Evolutionary conservation across 2,329 filamentous ascomycete genomes (phyloP).

Genomic region (Pseudocercospora musae): DNA sequence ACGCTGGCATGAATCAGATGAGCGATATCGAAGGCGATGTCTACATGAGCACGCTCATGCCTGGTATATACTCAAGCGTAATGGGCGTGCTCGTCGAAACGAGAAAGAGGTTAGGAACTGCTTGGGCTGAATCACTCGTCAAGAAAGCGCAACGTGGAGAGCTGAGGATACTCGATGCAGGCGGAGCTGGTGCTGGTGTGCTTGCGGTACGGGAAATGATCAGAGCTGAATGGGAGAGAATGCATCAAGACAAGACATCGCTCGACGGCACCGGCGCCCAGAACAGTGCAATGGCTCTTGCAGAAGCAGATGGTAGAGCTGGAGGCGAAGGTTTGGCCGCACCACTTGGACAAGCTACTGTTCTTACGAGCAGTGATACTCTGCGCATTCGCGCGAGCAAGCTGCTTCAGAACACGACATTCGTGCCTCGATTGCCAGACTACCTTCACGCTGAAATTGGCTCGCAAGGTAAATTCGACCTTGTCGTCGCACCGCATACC

Average conservation of each 20-base stretch:
- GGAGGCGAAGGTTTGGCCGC: slow-evolving; percentile 42
- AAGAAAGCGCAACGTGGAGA: slow-evolving; percentile 52
- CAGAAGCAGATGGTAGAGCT: slow-evolving; percentile 34
- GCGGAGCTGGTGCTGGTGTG: slow-evolving; percentile 68
- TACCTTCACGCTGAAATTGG: slow-evolving; percentile 58
- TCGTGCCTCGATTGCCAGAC: slow-evolving; percentile 87
- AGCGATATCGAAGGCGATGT: slow-evolving; percentile 71
- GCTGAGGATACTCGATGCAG: slow-evolving; percentile 69
- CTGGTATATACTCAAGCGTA: slow-evolving; percentile 66
- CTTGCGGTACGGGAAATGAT: slow-evolving; percentile 76
- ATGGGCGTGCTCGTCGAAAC: slow-evolving; percentile 69
- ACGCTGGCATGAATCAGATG: slow-evolving; percentile 65
- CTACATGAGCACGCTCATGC: slow-evolving; percentile 66
- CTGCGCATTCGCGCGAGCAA: slow-evolving; percentile 72
- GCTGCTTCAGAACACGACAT: slow-evolving; percentile 83
- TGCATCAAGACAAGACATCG: slow-evolving; percentile 44
- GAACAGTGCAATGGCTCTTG: slow-evolving; percentile 26
- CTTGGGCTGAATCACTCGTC: slow-evolving; percentile 66
- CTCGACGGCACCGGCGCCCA: neutral
- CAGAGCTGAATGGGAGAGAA: slow-evolving; percentile 73
- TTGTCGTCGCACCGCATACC: slow-evolving; percentile 85
- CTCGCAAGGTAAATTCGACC: slow-evolving; percentile 64
- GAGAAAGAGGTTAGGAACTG: slow-evolving; percentile 65
- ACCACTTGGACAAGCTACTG: slow-evolving; percentile 71
- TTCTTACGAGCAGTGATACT: slow-evolving; percentile 71